Percentiles rank a stretch among this genome's conserved stretches.
Evolutionary conservation across 495 filamentous ascomycete genomes (phyloP).

Genomic region (Daldinia childiae): DNA sequence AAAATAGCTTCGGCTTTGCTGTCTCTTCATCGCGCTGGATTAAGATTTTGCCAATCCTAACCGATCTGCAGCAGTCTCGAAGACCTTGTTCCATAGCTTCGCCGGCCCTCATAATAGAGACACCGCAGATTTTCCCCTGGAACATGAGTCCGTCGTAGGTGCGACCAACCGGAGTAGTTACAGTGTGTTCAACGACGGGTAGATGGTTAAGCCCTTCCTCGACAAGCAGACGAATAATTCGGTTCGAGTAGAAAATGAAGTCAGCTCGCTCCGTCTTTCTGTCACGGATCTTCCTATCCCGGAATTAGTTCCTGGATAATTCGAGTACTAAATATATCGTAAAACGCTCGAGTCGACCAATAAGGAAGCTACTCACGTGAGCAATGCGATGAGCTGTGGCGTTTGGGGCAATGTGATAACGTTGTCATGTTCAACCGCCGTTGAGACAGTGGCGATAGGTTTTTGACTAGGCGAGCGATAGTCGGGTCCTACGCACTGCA

Average conservation of each 20-base stretch:
- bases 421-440: conserved; percentile 80
- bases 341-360: conserved; percentile 21
- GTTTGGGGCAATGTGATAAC: conserved; percentile 92
- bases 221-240: conserved; percentile 96
- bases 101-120: conserved; percentile 97
- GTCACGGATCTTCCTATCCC: conserved; percentile 88
- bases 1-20: conserved; percentile 88
- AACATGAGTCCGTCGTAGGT: conserved; percentile 93
- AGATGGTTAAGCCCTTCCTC: conserved; percentile 98
- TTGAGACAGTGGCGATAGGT: conserved; percentile 90
- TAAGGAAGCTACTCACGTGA: conserved; percentile 77
- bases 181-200: conserved; percentile 83
- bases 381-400: conserved; percentile 92
- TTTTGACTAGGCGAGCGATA: conserved; percentile 81
- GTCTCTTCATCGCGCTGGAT: conserved; percentile 98
- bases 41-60: conserved; percentile 96
- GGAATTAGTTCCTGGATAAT: conserved; percentile 17
- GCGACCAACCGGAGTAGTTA: conserved; percentile 90
- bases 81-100: conserved; percentile 99
- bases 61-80: conserved; percentile 94
- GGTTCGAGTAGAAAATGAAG: conserved; percentile 99
- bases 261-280: conserved; percentile 87
- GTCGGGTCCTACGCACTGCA: conserved; percentile 77
- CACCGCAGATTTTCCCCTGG: conserved; percentile 97
- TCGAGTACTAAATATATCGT: conserved; percentile 2